Conservation (phyloP, 495 filamentous ascomycete species). For the Neurospora sp. region DNA sequence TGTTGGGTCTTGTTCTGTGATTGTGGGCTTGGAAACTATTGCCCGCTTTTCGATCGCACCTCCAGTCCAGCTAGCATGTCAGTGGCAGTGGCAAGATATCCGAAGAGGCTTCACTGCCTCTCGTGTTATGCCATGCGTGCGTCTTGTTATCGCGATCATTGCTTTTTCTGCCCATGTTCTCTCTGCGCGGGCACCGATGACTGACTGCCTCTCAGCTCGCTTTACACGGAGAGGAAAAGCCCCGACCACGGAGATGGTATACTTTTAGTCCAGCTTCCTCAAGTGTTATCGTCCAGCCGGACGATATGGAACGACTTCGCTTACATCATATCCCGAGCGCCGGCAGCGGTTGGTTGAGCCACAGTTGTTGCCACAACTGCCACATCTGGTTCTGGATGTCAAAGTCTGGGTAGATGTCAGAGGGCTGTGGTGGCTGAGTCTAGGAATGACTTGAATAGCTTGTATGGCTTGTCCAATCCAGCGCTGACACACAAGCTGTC, state of each 20-base stretch:
- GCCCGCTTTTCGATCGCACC: no score
- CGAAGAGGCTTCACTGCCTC: neutral
- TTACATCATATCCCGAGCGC: neutral
- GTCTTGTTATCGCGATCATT: neutral
- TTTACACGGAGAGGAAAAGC: neutral
- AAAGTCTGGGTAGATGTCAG: neutral
- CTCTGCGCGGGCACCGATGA: neutral
- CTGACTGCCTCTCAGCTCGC: neutral
- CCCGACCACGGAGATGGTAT: neutral
- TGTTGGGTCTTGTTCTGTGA: no score
- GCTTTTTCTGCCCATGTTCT: neutral
- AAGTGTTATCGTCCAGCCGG: neutral
- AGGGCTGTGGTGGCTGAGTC: neutral
- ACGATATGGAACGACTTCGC: neutral
- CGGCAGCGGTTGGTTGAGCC: neutral
- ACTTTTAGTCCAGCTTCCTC: no score
- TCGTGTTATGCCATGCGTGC: neutral
- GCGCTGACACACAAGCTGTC: neutral
- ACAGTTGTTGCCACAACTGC: neutral
- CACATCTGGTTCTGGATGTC: neutral
- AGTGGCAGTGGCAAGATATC: neutral
- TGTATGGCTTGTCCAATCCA: neutral
- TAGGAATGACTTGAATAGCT: neutral
- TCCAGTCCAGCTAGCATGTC: no score
- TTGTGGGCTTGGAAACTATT: no score